phyloP scores from a whole-genome alignment of 768 basidiomycete species.

The Boletus pseudo-olivaceus region DNA sequence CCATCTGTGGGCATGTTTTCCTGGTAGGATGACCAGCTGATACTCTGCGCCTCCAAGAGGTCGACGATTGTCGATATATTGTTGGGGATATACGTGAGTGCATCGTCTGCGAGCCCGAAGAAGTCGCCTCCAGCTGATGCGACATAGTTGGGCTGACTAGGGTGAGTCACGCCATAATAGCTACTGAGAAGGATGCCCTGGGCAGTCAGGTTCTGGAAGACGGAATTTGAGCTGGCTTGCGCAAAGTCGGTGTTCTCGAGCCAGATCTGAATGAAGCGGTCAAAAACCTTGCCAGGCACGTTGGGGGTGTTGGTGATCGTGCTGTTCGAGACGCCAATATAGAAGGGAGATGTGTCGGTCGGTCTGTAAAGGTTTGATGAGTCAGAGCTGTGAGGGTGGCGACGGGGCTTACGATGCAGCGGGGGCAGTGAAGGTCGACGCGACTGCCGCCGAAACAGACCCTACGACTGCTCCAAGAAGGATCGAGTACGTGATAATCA shows the following conservation, averaged over 20 bases:
- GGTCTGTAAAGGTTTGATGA: conserved; percentile 15
- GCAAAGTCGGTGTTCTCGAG: conserved; percentile 60
- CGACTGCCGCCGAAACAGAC: conserved; percentile 21
- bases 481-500: conserved; percentile 12
- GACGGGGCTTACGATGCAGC: conserved; percentile 24
- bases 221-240: conserved; percentile 23
- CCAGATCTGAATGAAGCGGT: conserved; percentile 55
- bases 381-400: not conserved
- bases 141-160: conserved; percentile 59
- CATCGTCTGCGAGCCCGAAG: conserved; percentile 47
- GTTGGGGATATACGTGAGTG: conserved; percentile 27
- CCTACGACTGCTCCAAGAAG: conserved; percentile 14
- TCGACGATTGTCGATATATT: conserved; percentile 60
- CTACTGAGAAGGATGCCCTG: conserved; percentile 48
- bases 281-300: conserved; percentile 43
- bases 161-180: conserved; percentile 51
- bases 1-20: conserved; percentile 55
- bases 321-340: conserved; percentile 40
- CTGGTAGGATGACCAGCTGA: conserved; percentile 62
- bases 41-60: conserved; percentile 51
- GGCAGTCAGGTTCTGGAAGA: conserved; percentile 38
- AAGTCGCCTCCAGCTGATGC: conserved; percentile 51
- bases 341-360: conserved; percentile 35
- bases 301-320: conserved; percentile 38
- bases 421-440: conserved; percentile 28